These are phyloP conservation scores for Hypoxylon sp. DNA, from an alignment of 2,329 filamentous ascomycete genomes.

Conservation along the genomic window DNA sequence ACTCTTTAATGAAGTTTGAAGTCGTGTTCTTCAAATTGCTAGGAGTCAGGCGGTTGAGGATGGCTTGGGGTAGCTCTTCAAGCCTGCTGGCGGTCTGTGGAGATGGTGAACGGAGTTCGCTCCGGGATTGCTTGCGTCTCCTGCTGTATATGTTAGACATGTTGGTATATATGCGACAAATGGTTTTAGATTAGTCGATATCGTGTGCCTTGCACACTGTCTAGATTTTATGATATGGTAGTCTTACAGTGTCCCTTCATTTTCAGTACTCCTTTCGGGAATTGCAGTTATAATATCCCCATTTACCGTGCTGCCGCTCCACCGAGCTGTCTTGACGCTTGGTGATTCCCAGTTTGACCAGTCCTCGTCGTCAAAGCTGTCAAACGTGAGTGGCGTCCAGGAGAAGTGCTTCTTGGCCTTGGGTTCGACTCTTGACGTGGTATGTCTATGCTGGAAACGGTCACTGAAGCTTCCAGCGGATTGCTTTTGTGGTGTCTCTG, in stretches of 20 bases:
- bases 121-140: conserved; percentile 51
- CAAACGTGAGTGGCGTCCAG: conserved; percentile 71
- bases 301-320: conserved; percentile 74
- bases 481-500: conserved; percentile 55
- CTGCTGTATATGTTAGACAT: conserved; percentile 51
- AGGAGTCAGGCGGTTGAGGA: conserved; percentile 79
- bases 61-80: conserved; percentile 75
- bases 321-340: conserved; percentile 69
- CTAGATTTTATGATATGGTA: conserved; percentile 28
- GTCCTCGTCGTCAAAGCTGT: conserved; percentile 72
- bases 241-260: conserved; percentile 65
- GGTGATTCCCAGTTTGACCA: conserved; percentile 77
- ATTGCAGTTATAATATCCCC: conserved; percentile 63
- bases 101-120: conserved; percentile 49
- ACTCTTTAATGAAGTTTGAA: conserved; percentile 89
- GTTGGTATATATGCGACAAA: conserved; percentile 6
- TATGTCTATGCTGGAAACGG: conserved; percentile 51
- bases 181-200: conserved; percentile 32
- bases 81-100: conserved; percentile 61
- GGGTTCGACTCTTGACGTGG: conserved; percentile 55
- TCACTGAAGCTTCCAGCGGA: conserved; percentile 53
- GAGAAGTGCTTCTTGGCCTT: conserved; percentile 70
- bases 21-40: conserved; percentile 86
- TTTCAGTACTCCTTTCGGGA: conserved; percentile 65
- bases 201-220: conserved; percentile 45